Base-by-base conservation (phyloP, 352 stramenopile species). In the Phytopythium chamaehyphon region DNA sequence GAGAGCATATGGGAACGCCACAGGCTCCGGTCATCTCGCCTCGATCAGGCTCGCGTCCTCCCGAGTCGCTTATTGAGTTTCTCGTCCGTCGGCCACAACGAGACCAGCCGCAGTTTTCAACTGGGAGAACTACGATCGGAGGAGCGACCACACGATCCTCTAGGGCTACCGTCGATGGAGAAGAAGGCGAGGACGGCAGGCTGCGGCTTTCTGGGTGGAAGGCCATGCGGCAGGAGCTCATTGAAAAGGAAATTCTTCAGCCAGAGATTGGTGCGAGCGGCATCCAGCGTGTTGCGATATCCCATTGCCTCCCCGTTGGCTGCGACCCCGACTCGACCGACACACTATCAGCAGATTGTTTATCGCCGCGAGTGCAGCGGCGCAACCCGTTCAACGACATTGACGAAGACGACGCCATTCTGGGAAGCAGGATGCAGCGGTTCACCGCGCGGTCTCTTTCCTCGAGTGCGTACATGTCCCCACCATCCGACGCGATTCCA, bases 191-290 rank as follows among this genome's bases (percentile, higher is more conserved):
- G 46, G 46, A 51, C 15, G 12, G 26, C 16, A 51, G 39, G 3
- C 51, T 83, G 22, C 65, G 73, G 10, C 60, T 83, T 44, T 66
- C 75, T 49, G 69, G 71, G 12, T 82, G 71, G 71, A 57, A 75
- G 18, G 44, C 68, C 8, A 74, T 75, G 65, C 62, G 69, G 14
- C 59, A 70, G 18, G 56, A 71, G 31, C 57, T 75, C 14, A 68
- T 69, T 35, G 63, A 74, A 51, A 76, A 84, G 36, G 71, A 81
- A 33, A 58, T 54, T 21, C 22, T 62, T 47, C 43, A 18, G 12
- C 38, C 60, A 33, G 55, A 33, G 2, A 48, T 39, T 3, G 55
- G 45, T 8, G 51, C 56, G 24, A 46, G 33, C 31, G 46, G 46
- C 14, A 52, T 52, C 33, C 46, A 35, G 31, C 46, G 46, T 21